Evolutionary conservation across 2,329 filamentous ascomycete genomes (phyloP), one percentile per base, ranked within the genome.

Genomic region (Fusarium xylarioides): DNA sequence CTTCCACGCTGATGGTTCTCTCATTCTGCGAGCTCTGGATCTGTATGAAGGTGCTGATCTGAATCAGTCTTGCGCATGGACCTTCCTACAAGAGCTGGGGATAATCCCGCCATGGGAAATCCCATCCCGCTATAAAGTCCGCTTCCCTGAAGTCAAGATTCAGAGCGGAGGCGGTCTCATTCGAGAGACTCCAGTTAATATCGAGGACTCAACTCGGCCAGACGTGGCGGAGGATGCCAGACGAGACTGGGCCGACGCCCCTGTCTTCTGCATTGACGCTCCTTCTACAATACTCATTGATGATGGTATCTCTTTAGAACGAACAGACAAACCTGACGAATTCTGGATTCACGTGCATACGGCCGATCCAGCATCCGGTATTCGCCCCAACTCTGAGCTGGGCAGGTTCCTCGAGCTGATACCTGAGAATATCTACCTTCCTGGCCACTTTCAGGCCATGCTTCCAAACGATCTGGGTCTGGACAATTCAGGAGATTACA

Each of bases 331-430:
- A 23, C 69, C 85, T 26, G 79, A 85, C 56, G 86, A 92, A 73
- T 90, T 89, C 76, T 96, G 93, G 93, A 84, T 95, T 35, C 93
- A 95, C 77, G 82, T 94, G 37, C 93, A 96, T 79, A 88, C 93
- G 46, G 93, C 94, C 19, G 94, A 96, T 77, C 93, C 93, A 14
- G 91, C 92, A 5, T 93, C 93, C 10, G 88, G 89, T 66, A 89
- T 96, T 70, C 76, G 83, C 26, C 88, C 89, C 23, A 84, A 89
- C 28, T 89, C 90, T 42, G 82, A 85, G 14, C 80, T 93, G 12
- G 87, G 88, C 38, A 84, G 87, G 68, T 89, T 89, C 76, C 90
- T 93, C 50, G 86, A 91, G 65, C 84, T 90, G 68, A 85, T 91
- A 37, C 85, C 87, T 4, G 83, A 89, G 74, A 90, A 87, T n/a